phyloP scores from a whole-genome alignment of 768 basidiomycete genomes.

The Suillus weaverae region DNA sequence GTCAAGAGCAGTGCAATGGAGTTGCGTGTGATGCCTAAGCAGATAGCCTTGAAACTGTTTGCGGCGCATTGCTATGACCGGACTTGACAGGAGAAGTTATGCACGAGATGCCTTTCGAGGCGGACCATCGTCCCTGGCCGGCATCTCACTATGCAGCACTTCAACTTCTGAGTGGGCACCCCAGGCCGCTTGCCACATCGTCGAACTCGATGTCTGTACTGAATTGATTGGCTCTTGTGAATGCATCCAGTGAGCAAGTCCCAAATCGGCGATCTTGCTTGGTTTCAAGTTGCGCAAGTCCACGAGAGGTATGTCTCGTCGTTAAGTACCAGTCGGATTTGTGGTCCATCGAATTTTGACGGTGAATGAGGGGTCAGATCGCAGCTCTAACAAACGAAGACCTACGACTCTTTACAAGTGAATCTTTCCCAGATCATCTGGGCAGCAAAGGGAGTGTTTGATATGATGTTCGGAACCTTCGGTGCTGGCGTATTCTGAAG shows the following conservation, averaged over 20 bases:
- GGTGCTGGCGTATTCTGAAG: conserved; percentile 18
- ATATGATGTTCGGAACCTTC: conserved; percentile 33
- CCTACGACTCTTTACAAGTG: conserved; percentile 28
- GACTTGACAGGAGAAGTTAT: neutral
- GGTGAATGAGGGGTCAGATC: neutral
- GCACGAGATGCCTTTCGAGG: neutral
- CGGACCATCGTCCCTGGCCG: neutral
- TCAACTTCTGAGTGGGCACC: conserved; percentile 15
- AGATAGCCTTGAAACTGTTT: neutral
- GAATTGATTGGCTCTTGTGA: conserved; percentile 24
- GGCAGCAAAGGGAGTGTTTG: conserved; percentile 40
- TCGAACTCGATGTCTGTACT: conserved; percentile 26
- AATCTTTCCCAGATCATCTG: conserved; percentile 40
- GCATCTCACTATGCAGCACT: neutral
- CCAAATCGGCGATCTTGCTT: conserved; percentile 27
- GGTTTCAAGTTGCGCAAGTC: conserved; percentile 25
- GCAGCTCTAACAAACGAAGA: neutral
- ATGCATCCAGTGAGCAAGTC: conserved; percentile 33
- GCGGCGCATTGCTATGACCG: neutral
- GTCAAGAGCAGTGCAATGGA: neutral
- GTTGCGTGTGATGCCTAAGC: neutral
- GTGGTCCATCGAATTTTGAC: conserved; percentile 24
- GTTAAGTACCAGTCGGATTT: conserved; percentile 38
- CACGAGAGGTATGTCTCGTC: conserved; percentile 35
- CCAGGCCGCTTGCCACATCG: conserved; percentile 36